Conservation (phyloP, 345 rosid species). For the Pistacia vera region DNA sequence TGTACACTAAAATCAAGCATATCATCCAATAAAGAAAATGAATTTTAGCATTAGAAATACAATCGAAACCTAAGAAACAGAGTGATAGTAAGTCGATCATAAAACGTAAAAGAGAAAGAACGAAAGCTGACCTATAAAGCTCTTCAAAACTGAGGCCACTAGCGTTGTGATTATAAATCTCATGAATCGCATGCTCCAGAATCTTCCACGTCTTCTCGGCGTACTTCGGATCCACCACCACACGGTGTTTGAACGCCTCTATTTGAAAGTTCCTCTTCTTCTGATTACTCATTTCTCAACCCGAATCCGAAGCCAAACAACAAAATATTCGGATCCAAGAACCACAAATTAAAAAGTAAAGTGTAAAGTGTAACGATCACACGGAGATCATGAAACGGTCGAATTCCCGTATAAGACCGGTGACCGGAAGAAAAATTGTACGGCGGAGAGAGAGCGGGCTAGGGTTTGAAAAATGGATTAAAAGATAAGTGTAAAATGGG, state of each 20-base stretch:
- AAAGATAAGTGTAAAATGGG: background rate
- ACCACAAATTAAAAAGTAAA: background rate
- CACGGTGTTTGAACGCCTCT: slow-evolving; percentile 98
- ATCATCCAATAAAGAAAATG: background rate
- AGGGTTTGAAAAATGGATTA: slow-evolving; percentile 13
- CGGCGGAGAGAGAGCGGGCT: background rate
- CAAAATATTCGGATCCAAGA: slow-evolving; percentile 11
- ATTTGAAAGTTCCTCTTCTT: slow-evolving; percentile 97
- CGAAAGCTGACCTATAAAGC: slow-evolving; percentile 71
- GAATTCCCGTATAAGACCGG: background rate
- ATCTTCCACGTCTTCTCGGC: slow-evolving; percentile 98
- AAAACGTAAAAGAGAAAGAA: background rate
- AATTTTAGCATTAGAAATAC: background rate
- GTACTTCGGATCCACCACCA: slow-evolving; percentile 96
- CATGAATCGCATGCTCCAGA: slow-evolving; percentile 95
- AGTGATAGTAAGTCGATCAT: background rate
- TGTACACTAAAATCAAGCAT: too few species aligned
- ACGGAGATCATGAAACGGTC: slow-evolving; percentile 1
- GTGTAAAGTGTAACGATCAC: background rate
- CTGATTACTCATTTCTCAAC: slow-evolving; percentile 77
- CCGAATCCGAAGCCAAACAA: slow-evolving; percentile 17
- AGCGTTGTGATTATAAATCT: slow-evolving; percentile 98
- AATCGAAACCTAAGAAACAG: background rate
- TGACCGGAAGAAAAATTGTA: background rate
- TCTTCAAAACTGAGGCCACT: slow-evolving; percentile 98